These are phyloP conservation scores for Grosmannia serpens DNA, from an alignment of 2,329 filamentous ascomycete genomes.

Conservation along the genomic window DNA sequence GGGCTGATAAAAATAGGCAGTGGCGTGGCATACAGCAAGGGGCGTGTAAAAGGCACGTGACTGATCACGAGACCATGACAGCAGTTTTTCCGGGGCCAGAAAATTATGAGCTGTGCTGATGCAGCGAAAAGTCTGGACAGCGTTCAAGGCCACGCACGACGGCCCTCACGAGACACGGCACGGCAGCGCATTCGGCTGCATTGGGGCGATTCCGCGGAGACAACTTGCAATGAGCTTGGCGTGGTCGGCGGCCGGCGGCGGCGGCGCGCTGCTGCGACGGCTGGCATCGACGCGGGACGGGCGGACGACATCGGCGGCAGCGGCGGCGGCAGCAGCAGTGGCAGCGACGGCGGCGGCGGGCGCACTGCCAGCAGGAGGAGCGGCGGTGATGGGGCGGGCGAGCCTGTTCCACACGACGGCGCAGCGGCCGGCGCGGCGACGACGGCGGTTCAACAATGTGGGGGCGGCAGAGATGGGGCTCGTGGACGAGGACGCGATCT, in stretches of 20 bases:
- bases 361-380: too few relatives aligned
- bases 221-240: conserved; percentile 9
- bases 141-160: background rate
- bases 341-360: background rate
- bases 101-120: conserved; percentile 8
- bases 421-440: conserved; percentile 32
- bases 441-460: conserved; percentile 40
- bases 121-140: background rate
- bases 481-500: conserved; percentile 29
- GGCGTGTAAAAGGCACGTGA: background rate
- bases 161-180: background rate
- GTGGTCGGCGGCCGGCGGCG: conserved; percentile 7
- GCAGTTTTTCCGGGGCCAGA: conserved; percentile 4
- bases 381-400: conserved; percentile 11
- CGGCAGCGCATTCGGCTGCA: background rate
- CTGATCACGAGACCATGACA: background rate
- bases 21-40: too few relatives aligned
- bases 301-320: background rate
- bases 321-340: background rate
- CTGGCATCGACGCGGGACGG: conserved; percentile 5
- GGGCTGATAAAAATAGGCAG: background rate
- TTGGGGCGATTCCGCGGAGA: background rate
- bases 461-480: conserved; percentile 41
- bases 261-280: conserved; percentile 8
- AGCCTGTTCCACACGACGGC: conserved; percentile 40